Base-by-base conservation (phyloP, 2,329 filamentous ascomycete genomes). In the Eutypella sp. region DNA sequence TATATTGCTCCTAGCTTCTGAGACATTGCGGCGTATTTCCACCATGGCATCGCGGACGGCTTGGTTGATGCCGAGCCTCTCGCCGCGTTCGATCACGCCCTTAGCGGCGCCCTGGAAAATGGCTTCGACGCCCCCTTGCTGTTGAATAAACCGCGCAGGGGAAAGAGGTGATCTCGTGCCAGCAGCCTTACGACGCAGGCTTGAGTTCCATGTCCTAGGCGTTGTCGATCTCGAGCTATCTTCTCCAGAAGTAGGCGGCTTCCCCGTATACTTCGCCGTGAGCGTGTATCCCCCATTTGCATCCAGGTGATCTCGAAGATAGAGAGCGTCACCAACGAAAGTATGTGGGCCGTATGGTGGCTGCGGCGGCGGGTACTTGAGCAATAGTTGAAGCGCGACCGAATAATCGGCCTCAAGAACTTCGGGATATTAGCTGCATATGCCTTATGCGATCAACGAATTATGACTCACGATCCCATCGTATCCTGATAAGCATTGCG, bases 371-470 rank as follows among this genome's bases (percentile, higher is more conserved):
- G 89, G 89, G 55, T 97, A 97, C 57, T 89, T 88, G 2, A 97
- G 76, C 22, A 97, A 72, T 2, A 95, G 69, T 46, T 89, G 85
- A 44, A 99, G 72, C 8, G 89, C 92, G 29, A 82, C 79, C 2
- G 93, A 92, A 59, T 96, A 96, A 64, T 97, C 92, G 11, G 88
- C 84, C 51, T 89, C 82, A 22, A 97, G 70, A 29, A 99, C 87
- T 90, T 47, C 18, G 34, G 33, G 5, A 6, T 19, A 51, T 68
- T 46, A 68, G 62, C 37, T 2, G 43, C 5, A 15, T 3, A 24
- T 38, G 13, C 24, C 16, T 39, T 8, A 6, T 15, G 39, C 7
- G 9, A 15, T 6, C 23, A 20, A 16, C 4, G 4, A 11, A 22
- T n/a, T 19, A 39, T 15, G 25, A 67, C 85, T 72, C 70, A 93